Evolutionary conservation across 345 rosid genomes (phyloP), one percentile per base, ranked within the genome.

Genomic region (Rhodomyrtus tomentosa): DNA sequence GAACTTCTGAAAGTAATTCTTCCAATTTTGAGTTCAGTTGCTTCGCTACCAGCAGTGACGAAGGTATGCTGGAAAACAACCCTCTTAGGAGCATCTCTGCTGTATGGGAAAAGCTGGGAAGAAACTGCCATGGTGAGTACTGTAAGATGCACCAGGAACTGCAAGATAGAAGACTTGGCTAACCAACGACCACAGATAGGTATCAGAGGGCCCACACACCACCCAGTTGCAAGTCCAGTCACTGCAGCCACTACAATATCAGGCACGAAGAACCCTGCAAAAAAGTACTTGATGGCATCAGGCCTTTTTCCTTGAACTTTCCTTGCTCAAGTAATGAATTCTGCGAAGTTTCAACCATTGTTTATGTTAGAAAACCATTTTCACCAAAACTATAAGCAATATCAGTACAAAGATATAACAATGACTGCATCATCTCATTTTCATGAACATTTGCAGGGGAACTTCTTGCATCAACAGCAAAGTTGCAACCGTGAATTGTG

Each of bases 101-200:
- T 94, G 88, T 97, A 97, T 27, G 99, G 99, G 89, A 97, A 97
- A 86, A 95, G 90, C 87, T 91, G 99, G 15, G 98, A 95, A 24
- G 99, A 91, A 58, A 97, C 83, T 12, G 99, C 99, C 92, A 97
- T 82, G 86, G 92, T 91, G 86, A 95, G 88, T 85, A 97, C 90
- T 53, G 87, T 91, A 85, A 95, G 87, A 73, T 97, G 95, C 85
- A 93, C 83, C 91, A 95, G 88, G 90, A 94, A 91, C 87, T 90
- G 89, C 94, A 95, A 83, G 85, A 95, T 90, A 10, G 94, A 91
- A 55, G 95, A 89, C 88, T 90, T 95, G 24, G 98, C 98, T 80
- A 97, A 89, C 98, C 95, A 97, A 83, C 84, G 90, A 85, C 95
- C 93, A 82, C 94, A 92, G 56, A 95, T 83, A 54, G 99, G 98